Evolutionary conservation across 1,284 basidiomycete genomes (phyloP).

Genomic region (Wolfiporia cocos): DNA sequence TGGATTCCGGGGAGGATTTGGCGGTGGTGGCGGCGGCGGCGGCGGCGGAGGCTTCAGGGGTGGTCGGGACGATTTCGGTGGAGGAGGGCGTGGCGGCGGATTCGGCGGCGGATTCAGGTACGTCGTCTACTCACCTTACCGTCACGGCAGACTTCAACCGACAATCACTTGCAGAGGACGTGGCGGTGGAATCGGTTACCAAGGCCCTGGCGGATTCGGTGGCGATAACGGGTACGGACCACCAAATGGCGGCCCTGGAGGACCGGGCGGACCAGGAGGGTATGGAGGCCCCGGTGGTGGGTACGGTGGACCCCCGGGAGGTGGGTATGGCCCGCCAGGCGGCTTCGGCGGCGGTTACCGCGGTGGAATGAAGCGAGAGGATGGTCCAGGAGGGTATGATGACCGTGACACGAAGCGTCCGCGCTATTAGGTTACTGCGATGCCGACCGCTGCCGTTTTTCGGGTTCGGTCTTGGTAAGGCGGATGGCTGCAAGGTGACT

Average conservation of each 20-base stretch:
- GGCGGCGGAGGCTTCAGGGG: conserved; percentile 23
- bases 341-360: conserved; percentile 28
- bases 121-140: neutral
- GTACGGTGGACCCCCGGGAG: conserved; percentile 26
- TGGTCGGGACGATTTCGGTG: conserved; percentile 32
- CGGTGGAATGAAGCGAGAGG: conserved; percentile 62
- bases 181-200: conserved; percentile 67
- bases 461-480: neutral
- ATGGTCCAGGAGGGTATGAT: conserved; percentile 66
- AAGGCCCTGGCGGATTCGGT: conserved; percentile 55
- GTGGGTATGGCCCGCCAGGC: conserved; percentile 30
- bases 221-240: conserved; percentile 35
- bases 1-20: conserved; percentile 33
- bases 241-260: conserved; percentile 37
- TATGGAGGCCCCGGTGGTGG: conserved; percentile 27
- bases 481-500: conserved; percentile 9
- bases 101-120: conserved; percentile 34
- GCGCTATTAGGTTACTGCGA: conserved; percentile 50
- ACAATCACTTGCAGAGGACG: conserved; percentile 52
- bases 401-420: conserved; percentile 78
- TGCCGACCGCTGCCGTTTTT: conserved; percentile 1
- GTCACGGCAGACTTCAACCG: no score
- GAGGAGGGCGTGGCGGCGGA: conserved; percentile 31
- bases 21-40: conserved; percentile 21
- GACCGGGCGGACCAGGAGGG: conserved; percentile 22